These are phyloP conservation scores for Ilyonectria mors-panacis DNA, from an alignment of 2,329 filamentous ascomycete species.

Conservation along the genomic window DNA sequence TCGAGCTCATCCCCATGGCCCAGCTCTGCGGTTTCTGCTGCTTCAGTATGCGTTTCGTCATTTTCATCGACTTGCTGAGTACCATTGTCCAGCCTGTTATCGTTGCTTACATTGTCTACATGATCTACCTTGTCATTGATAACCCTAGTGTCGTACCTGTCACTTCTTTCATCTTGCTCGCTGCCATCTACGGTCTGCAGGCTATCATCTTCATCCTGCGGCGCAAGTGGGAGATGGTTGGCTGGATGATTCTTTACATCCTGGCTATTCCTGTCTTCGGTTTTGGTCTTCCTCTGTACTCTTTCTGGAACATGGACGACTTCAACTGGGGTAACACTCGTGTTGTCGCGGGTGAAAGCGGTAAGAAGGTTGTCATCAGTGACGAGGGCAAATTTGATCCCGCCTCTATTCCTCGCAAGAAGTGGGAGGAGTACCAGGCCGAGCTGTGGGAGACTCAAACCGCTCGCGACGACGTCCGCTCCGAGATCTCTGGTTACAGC, in stretches of 20 bases:
- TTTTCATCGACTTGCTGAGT: constrained; percentile 93
- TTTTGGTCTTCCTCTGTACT: constrained; percentile 89
- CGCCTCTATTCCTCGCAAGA: constrained; percentile 92
- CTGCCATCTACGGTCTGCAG: constrained; percentile 96
- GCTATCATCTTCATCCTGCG: constrained; percentile 97
- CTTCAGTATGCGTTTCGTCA: constrained; percentile 99
- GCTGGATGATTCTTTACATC: constrained; percentile 98
- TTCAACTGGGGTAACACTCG: constrained; percentile 99
- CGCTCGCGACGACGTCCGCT: constrained; percentile 83
- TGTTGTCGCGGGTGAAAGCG: constrained; percentile 94
- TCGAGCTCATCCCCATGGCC: constrained; percentile 92
- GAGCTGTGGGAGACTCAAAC: constrained; percentile 97
- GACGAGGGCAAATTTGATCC: constrained; percentile 99
- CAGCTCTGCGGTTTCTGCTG: constrained; percentile 99
- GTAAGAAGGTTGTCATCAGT: constrained; percentile 91
- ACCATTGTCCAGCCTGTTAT: constrained; percentile 94
- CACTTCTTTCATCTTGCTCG: constrained; percentile 91
- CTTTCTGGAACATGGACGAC: constrained; percentile 99
- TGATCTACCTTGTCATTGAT: constrained; percentile 80
- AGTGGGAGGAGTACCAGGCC: constrained; percentile 98
- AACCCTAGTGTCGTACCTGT: constrained; percentile 79
- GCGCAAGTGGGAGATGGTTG: constrained; percentile 99
- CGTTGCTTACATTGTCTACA: constrained; percentile 89
- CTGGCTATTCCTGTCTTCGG: constrained; percentile 92
- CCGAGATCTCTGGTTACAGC: constrained; percentile 92